Evolutionary conservation across 1,284 basidiomycete species (phyloP), one percentile per base, ranked within the genome.

Genomic region (Cryptococcus sp.): DNA sequence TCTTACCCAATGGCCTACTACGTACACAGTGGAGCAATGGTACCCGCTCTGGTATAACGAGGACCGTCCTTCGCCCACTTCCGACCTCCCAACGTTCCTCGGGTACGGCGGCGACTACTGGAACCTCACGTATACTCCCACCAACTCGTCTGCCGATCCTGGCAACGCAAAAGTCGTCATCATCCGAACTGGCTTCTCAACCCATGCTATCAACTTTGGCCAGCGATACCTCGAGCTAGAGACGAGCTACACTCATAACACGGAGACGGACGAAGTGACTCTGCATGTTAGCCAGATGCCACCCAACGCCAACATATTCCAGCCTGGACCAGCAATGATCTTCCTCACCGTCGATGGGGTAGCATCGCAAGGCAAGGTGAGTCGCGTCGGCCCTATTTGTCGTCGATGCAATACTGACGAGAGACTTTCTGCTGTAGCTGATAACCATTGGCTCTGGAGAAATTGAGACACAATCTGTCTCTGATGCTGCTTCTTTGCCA

Each of bases 181-280:
- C 64, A 82, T 91, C 55, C 89, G 95, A 58, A 84, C 87, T 22
- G 95, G 95, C 13, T 98, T 94, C 83, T 91, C 91, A 5, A 97
- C 93, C 0, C 94, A 97, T 76, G 91, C 87, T 38, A 90, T 96
- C 87, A 94, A 69, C 61, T 70, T 74, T 58, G 78, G 78, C 47
- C 78, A 79, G 62, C 65, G 77, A 52, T 79, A 78, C 62, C 69
- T 93, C 62, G 91, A 80, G 64, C 92, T 93, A 53, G 88, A 63
- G 20, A 92, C 78, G 85, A 85, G 80, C 86, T 95, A 87, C 80
- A 88, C 87, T 1, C 87, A 91, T 63, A 85, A 89, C 72, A 77
- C 76, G 29, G 85, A 90, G 67, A 66, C 66, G 15, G 89, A 89
- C 13, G 84, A 84, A n/a, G 87, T 87, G 16, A 84, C 83, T n/a